These are phyloP conservation scores for Elsinoe arachidis DNA, from an alignment of 2,329 filamentous ascomycete species.

Conservation along the genomic window DNA sequence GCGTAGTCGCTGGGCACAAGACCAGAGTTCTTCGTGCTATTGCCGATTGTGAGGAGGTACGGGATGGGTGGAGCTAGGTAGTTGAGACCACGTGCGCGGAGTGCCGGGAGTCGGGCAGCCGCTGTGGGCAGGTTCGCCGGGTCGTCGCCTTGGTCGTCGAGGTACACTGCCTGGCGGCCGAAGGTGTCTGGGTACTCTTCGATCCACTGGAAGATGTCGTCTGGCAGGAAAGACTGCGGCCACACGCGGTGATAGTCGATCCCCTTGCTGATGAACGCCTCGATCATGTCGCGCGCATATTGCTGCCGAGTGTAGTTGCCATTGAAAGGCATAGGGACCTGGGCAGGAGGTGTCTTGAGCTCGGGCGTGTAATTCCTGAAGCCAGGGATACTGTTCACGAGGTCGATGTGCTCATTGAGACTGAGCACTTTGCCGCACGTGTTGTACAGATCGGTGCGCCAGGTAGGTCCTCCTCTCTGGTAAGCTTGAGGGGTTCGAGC, in stretches of 20 bases:
- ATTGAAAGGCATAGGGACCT: conserved; percentile 62
- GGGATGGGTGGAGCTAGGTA: conserved; percentile 56
- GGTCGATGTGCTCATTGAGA: conserved; percentile 53
- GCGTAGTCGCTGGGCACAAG: conserved; percentile 59
- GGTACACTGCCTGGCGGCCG: conserved; percentile 53
- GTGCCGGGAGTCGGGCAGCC: conserved; percentile 47
- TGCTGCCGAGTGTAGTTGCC: conserved; percentile 53
- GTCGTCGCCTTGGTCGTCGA: conserved; percentile 50
- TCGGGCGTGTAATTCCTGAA: conserved; percentile 57
- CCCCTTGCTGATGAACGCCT: conserved; percentile 47
- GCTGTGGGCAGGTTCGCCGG: conserved; percentile 34
- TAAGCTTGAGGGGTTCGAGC: conserved; percentile 4
- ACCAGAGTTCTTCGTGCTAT: conserved; percentile 23
- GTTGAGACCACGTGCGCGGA: conserved; percentile 50
- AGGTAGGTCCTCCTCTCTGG: conserved; percentile 45
- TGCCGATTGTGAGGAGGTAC: conserved; percentile 49
- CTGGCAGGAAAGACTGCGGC: conserved; percentile 54
- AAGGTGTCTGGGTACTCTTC: conserved; percentile 49
- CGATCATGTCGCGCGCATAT: conserved; percentile 57
- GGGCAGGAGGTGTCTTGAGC: conserved; percentile 50
- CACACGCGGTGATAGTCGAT: conserved; percentile 49
- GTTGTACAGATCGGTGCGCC: conserved; percentile 58
- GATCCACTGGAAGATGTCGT: conserved; percentile 56
- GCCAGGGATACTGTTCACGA: conserved; percentile 39
- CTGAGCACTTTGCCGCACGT: conserved; percentile 55